Evolutionary conservation across 495 filamentous ascomycete genomes (phyloP).

Genomic region (Stereocaulon alpinum): DNA sequence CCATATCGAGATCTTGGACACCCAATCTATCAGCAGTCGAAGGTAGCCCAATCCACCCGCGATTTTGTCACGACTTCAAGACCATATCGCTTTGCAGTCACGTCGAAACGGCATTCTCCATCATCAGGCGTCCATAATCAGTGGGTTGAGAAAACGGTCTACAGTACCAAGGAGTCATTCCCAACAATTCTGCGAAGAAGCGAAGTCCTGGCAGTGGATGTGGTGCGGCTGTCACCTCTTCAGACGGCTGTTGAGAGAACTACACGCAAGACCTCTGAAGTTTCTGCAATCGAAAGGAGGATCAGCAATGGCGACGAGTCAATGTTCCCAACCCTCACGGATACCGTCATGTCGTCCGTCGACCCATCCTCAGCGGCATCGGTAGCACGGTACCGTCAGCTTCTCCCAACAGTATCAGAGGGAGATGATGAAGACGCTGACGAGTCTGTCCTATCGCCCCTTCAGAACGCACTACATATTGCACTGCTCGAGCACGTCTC

Average conservation of each 20-base stretch:
- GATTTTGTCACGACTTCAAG: slow-evolving; percentile 74
- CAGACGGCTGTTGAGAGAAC: slow-evolving; percentile 90
- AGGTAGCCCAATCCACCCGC: slow-evolving; percentile 68
- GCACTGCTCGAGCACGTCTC: slow-evolving; percentile 84
- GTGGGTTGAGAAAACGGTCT: slow-evolving; percentile 78
- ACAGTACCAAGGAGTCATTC: slow-evolving; percentile 75
- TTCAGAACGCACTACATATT: slow-evolving; percentile 68
- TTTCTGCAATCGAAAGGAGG: slow-evolving; percentile 61
- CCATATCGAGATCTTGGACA: slow-evolving; percentile 73
- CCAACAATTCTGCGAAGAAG: slow-evolving; percentile 84
- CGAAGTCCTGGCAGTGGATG: slow-evolving; percentile 65
- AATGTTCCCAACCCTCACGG: slow-evolving; percentile 53
- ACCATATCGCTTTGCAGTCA: slow-evolving; percentile 63
- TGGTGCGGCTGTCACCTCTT: slow-evolving; percentile 56
- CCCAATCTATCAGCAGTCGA: slow-evolving; percentile 77
- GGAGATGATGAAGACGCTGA: slow-evolving; percentile 37
- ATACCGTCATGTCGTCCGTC: slow-evolving; percentile 63
- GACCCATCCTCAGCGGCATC: slow-evolving; percentile 55
- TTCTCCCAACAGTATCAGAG: slow-evolving; percentile 45
- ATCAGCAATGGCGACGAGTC: slow-evolving; percentile 64
- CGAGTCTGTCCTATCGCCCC: slow-evolving; percentile 36
- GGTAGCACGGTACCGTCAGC: slow-evolving; percentile 62
- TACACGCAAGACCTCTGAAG: slow-evolving; percentile 78
- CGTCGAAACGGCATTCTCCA: slow-evolving; percentile 53
- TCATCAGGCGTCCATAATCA: slow-evolving; percentile 57